Conservation (phyloP, 176 grass and related monocot genomes). For the Calamus simplicifolius region DNA sequence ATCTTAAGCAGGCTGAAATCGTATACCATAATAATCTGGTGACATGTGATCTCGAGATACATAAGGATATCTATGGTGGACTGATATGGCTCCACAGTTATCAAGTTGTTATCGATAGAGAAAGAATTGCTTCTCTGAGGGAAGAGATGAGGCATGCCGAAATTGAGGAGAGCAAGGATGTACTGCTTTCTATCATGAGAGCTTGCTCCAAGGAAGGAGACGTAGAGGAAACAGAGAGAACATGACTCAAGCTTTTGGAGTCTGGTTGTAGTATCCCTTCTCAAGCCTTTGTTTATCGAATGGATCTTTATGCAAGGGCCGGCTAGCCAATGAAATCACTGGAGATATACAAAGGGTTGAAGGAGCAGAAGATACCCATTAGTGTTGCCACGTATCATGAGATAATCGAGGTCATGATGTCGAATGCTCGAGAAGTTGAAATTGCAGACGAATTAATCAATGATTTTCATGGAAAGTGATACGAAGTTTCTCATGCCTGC, state of each 20-base stretch:
- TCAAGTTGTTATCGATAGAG: conserved; percentile 76
- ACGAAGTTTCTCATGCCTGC: conserved; percentile 93
- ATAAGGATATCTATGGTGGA: conserved; percentile 69
- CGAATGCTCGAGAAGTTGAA: conserved; percentile 50
- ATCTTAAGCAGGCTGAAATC: conserved; percentile 86
- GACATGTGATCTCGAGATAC: conserved; percentile 51
- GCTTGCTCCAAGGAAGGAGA: conserved; percentile 79
- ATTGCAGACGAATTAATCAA: conserved; percentile 54
- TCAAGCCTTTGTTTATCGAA: conserved; percentile 78
- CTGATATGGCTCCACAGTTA: conserved; percentile 98
- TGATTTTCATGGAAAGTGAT: conserved; percentile 53
- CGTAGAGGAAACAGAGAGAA: conserved; percentile 68
- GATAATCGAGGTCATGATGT: conserved; percentile 86
- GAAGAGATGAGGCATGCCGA: conserved; percentile 58
- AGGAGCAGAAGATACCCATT: conserved; percentile 42
- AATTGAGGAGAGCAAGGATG: conserved; percentile 61
- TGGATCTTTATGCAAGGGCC: conserved; percentile 61
- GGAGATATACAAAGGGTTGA: conserved; percentile 77
- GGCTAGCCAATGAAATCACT: conserved; percentile 75
- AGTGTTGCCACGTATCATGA: conserved; percentile 80
- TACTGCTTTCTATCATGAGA: conserved; percentile 84
- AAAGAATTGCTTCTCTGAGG: conserved; percentile 56
- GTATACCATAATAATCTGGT: conserved; percentile 81
- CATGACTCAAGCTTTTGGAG: conserved; percentile 55
- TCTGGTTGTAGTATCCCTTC: conserved; percentile 51